Base-by-base conservation (phyloP, 192 early-diverging fungal genomes). In the Coemansia erecta region DNA sequence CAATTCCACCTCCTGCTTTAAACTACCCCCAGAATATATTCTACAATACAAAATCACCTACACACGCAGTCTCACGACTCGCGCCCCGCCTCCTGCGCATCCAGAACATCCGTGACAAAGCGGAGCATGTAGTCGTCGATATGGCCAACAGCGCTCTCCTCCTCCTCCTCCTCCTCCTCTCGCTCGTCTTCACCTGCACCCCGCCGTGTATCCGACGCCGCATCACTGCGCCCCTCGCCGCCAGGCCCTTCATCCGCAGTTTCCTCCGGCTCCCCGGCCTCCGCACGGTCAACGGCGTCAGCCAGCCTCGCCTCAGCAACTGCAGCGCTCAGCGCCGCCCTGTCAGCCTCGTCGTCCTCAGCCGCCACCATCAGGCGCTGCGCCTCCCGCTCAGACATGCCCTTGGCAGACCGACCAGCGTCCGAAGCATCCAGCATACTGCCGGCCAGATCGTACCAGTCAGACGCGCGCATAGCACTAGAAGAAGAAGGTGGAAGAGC, bases 121-220 rank as follows among this genome's bases (percentile, higher is more conserved):
- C 86, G 80, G 22, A 87, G 59, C 86, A 88, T 88, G 40, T 88
- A 90, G 64, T 88, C 81, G 59, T 91, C 89, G 24, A 91, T 83
- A 63, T 88, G 87, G 9, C 84, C 85, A 26, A 90, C 69, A n/a
- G 74, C 79, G 11, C 68, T 78, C 24, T 66, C 66, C 19, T 68
- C 56, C 12, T 60, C 69, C 15, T 73, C 72, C 15, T 58, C 65
- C 4, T 31, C 68, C 4, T 47, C 62, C 28, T 21, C 56, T 15
- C 33, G 19, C 17, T 6, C 51, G 24, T 54, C 37, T 4, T 17
- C 53, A 41, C 10, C 15, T 44, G 23, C 48, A 31, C 7, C 28
- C 28, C 7, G 28, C 28, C 28, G 28, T 5, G 2, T 31, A 31
- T 31, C 28, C 28, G 7, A 2, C 28, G 28, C 2, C 28, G 2